These are phyloP conservation scores for Sporothrix pseudoabietina DNA, from an alignment of 2,329 filamentous ascomycete species.

Conservation along the genomic window DNA sequence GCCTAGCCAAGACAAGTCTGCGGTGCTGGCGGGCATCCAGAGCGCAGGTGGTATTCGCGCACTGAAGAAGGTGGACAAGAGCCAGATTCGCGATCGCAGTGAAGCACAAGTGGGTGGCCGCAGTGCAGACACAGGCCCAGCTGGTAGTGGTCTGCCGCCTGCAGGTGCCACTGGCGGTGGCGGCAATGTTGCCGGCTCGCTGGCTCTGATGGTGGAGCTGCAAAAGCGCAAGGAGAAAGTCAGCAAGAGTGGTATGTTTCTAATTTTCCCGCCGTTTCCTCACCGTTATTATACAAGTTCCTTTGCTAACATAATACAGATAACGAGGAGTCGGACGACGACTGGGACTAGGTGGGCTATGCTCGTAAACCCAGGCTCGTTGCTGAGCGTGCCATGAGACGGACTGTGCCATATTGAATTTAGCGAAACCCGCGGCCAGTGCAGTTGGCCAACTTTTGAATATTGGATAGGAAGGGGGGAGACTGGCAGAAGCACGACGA, in stretches of 20 bases:
- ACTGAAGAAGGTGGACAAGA: slow-evolving; percentile 74
- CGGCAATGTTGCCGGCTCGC: slow-evolving; percentile 72
- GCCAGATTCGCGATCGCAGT: slow-evolving; percentile 72
- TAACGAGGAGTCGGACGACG: slow-evolving; percentile 32
- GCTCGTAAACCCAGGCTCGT: not conserved
- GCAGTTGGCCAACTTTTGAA: not conserved
- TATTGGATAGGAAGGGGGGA: slow-evolving; percentile 3
- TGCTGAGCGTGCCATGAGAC: slow-evolving; percentile 8
- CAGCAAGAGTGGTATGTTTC: slow-evolving; percentile 80
- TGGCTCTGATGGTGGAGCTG: slow-evolving; percentile 76
- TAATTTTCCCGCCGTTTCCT: slow-evolving; percentile 13
- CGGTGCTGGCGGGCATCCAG: slow-evolving; percentile 71
- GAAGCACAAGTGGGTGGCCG: slow-evolving; percentile 58
- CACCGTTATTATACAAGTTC: slow-evolving; percentile 18
- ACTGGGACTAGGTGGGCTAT: slow-evolving; percentile 33
- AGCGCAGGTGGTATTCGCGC: slow-evolving; percentile 66
- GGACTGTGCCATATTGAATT: not conserved
- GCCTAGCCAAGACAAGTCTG: slow-evolving; percentile 55
- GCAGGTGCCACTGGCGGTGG: slow-evolving; percentile 74
- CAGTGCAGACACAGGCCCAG: slow-evolving; percentile 50
- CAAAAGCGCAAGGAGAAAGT: slow-evolving; percentile 91
- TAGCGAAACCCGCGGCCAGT: not conserved
- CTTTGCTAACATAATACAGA: slow-evolving; percentile 29
- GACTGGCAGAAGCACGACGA: not conserved
- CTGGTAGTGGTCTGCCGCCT: slow-evolving; percentile 56